Percentiles rank a stretch among this genome's conserved stretches.
Conservation (phyloP, 805 yeast species). For the Brettanomyces bruxellensis region DNA sequence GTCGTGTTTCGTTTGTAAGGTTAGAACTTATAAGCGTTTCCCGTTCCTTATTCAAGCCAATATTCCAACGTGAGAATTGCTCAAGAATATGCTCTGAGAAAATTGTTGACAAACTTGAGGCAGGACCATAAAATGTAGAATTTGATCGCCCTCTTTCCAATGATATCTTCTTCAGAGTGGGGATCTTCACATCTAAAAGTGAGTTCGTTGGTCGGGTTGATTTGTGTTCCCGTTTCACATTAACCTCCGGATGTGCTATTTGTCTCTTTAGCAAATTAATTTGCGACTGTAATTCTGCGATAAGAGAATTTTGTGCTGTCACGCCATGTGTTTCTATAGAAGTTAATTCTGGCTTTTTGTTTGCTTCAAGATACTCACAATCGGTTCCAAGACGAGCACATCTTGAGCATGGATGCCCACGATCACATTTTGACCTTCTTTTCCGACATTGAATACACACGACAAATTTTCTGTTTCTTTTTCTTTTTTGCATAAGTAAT, state of each 20-base stretch:
- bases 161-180: not conserved
- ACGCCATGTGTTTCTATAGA: not conserved
- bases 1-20: not conserved
- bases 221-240: not conserved
- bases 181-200: not conserved
- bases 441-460: conserved; percentile 9
- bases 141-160: not conserved
- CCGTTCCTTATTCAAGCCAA: not conserved
- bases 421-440: conserved; percentile 10
- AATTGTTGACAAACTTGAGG: not conserved
- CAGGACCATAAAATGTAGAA: not conserved
- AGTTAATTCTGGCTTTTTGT: not conserved
- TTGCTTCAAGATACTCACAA: not conserved
- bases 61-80: conserved; percentile 4
- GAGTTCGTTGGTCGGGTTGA: not conserved
- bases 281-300: not conserved
- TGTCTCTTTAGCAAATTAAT: not conserved
- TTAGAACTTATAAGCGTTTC: not conserved
- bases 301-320: not conserved
- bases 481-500: not conserved
- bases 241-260: not conserved
- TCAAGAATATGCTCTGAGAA: not conserved
- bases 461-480: conserved; percentile 6
- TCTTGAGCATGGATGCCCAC: conserved; percentile 7
- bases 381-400: conserved; percentile 4